These are phyloP conservation scores for Turnera subulata DNA, from an alignment of 345 rosid genomes.

Conservation along the genomic window DNA sequence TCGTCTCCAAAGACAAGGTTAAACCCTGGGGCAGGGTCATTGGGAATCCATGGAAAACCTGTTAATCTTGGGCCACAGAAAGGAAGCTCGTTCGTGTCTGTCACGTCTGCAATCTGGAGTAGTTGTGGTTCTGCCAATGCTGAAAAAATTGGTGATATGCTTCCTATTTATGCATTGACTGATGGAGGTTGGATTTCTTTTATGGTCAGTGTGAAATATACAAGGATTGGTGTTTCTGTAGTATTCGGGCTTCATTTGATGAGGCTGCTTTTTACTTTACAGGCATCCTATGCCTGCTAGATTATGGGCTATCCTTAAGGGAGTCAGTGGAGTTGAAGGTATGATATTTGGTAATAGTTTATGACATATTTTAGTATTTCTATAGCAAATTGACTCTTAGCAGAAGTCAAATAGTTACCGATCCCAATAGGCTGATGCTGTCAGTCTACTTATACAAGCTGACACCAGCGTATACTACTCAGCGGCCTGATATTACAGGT, in stretches of 20 bases:
- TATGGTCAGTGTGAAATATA: constrained; percentile 13
- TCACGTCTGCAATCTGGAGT: constrained; percentile 36
- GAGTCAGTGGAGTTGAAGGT: constrained; percentile 65
- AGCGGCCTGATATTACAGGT: too few relatives aligned
- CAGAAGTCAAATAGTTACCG: not conserved
- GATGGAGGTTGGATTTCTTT: constrained; percentile 49
- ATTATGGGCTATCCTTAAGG: constrained; percentile 38
- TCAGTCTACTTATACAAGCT: constrained; percentile 1
- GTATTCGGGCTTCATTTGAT: constrained; percentile 1
- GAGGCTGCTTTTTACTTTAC: constrained; percentile 21
- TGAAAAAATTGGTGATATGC: constrained; percentile 32
- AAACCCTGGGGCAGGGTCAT: constrained; percentile 32
- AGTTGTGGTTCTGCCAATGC: constrained; percentile 19
- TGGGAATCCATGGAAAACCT: constrained; percentile 51
- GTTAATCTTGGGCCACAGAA: constrained; percentile 53
- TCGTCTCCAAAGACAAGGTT: constrained; percentile 49
- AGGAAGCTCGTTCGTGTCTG: constrained; percentile 61
- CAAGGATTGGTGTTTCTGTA: constrained; percentile 15
- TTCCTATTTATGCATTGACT: constrained; percentile 53
- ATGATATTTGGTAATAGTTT: constrained; percentile 11
- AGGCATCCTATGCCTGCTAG: constrained; percentile 64
- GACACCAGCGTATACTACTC: too few relatives aligned
- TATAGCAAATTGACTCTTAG: not conserved
- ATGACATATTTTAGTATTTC: not conserved
- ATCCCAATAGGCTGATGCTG: constrained; percentile 10